Base-by-base conservation (phyloP, 805 yeast species). In the Nakazawaea wickerhamii region DNA sequence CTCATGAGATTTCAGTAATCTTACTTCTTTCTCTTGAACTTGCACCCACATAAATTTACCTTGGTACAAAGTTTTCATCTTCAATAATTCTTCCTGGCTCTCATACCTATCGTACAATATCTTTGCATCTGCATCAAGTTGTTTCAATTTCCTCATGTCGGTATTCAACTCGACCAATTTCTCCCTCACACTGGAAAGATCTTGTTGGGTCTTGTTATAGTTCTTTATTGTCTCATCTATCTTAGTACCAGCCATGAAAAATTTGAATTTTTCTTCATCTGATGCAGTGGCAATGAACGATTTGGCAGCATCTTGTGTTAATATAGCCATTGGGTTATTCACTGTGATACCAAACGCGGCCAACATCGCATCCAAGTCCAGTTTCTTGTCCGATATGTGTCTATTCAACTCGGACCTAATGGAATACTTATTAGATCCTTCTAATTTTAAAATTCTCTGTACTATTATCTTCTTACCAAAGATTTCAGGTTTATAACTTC, bases 221-320 rank as follows among this genome's bases (percentile, higher is more conserved):
- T 81, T 79, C 13, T 67, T 70, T 28, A 72, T 61, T n/a, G 83
- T 78, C 34, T 81, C 85, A 43, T 79, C 81, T 38, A 84, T 71
- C 52, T 81, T 70, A 2, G 95, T 80, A 27, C 95, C 96, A 40
- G 75, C 75, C 85, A 84, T 81, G 57, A 91, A 87, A 55, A 77
- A 81, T 13, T 71, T 70, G 59, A 80, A 93, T 60, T 89, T 86
- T 37, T 75, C 81, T 27, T 69, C 70, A 46, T 86, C 84, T 4
- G 86, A 72, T 4, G 93, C 78, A 25, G 81, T 77, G 1, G 95
- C 84, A 48, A 93, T 64, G 56, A 93, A 93, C 13, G 90, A 84
- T 50, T 95, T 77, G 2, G 99, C 98, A 47, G 82, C 85, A 52
- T 93, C 97, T 59, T 93, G 99, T 1, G 95, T 87, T 38, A 93